Evolutionary conservation across 2,329 filamentous ascomycete genomes (phyloP).

Genomic region (Dothideomycetidae sp.): DNA sequence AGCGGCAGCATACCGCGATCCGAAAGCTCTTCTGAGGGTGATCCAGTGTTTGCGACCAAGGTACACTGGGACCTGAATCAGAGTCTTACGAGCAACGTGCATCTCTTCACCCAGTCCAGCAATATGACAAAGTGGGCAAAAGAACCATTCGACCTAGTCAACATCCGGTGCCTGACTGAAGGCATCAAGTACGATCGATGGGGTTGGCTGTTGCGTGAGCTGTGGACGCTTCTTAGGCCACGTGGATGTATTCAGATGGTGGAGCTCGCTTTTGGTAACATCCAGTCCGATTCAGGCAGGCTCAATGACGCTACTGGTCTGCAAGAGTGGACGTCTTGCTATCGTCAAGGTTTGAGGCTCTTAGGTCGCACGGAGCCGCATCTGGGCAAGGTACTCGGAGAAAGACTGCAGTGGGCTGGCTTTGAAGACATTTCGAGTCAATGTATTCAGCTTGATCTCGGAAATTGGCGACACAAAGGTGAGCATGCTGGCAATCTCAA

Average conservation of each 20-base stretch:
- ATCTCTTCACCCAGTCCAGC: background rate
- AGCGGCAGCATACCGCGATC: background rate
- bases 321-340: slow-evolving; percentile 23
- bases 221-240: slow-evolving; percentile 52
- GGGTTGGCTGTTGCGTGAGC: slow-evolving; percentile 59
- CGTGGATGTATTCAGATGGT: slow-evolving; percentile 74
- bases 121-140: background rate
- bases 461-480: background rate
- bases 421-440: background rate
- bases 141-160: slow-evolving; percentile 58
- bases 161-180: slow-evolving; percentile 54
- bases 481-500: too few relatives aligned
- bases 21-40: background rate
- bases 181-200: slow-evolving; percentile 59
- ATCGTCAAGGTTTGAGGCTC: slow-evolving; percentile 21
- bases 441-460: slow-evolving; percentile 1
- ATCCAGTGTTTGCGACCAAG: background rate
- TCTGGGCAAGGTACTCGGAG: background rate
- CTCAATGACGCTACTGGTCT: slow-evolving; percentile 41
- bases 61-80: background rate
- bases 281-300: slow-evolving; percentile 72
- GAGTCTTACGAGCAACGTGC: background rate
- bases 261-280: slow-evolving; percentile 60
- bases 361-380: background rate
- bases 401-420: background rate